phyloP scores from a whole-genome alignment of 2,329 filamentous ascomycete genomes.

The Paecilomyces dactylethromorphus region DNA sequence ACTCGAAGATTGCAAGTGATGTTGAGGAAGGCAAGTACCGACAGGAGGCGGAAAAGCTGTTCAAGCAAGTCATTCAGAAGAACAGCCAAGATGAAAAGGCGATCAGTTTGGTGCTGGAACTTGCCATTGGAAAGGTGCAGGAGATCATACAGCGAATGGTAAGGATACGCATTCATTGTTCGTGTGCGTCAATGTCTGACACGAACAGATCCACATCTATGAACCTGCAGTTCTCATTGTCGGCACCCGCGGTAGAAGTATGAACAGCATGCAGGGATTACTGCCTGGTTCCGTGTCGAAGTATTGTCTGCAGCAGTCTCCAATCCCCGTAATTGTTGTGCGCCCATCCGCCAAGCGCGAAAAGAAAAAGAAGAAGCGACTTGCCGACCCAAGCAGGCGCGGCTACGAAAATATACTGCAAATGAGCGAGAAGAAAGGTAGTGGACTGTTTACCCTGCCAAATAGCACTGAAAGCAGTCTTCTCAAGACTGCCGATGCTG shows the following conservation, averaged over 20 bases:
- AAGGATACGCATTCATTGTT: slow-evolving; percentile 25
- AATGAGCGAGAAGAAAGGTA: slow-evolving; percentile 48
- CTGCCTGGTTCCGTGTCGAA: slow-evolving; percentile 88
- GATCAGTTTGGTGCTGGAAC: slow-evolving; percentile 78
- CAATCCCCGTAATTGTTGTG: slow-evolving; percentile 88
- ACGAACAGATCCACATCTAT: slow-evolving; percentile 72
- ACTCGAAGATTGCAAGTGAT: slow-evolving; percentile 61
- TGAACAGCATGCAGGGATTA: slow-evolving; percentile 79
- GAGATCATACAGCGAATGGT: slow-evolving; percentile 88
- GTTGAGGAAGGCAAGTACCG: slow-evolving; percentile 66
- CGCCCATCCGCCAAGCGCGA: slow-evolving; percentile 78
- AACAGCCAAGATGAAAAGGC: slow-evolving; percentile 72
- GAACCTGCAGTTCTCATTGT: slow-evolving; percentile 88
- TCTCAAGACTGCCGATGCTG: slow-evolving; percentile 40
- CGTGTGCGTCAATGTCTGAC: slow-evolving; percentile 7
- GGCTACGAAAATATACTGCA: slow-evolving; percentile 74
- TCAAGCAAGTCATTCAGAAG: slow-evolving; percentile 70
- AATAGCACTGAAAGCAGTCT: slow-evolving; percentile 41
- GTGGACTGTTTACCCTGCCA: slow-evolving; percentile 47
- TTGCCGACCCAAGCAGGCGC: slow-evolving; percentile 66
- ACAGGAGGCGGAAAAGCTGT: slow-evolving; percentile 65
- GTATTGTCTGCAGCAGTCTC: slow-evolving; percentile 89
- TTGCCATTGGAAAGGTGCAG: slow-evolving; percentile 82
- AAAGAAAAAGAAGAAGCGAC: slow-evolving; percentile 83
- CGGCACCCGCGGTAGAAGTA: slow-evolving; percentile 75